Percentiles rank a stretch among this genome's conserved stretches.
These are phyloP conservation scores for Lasiodiplodia gonubiensis DNA, from an alignment of 2,329 filamentous ascomycete species.

Conservation along the genomic window DNA sequence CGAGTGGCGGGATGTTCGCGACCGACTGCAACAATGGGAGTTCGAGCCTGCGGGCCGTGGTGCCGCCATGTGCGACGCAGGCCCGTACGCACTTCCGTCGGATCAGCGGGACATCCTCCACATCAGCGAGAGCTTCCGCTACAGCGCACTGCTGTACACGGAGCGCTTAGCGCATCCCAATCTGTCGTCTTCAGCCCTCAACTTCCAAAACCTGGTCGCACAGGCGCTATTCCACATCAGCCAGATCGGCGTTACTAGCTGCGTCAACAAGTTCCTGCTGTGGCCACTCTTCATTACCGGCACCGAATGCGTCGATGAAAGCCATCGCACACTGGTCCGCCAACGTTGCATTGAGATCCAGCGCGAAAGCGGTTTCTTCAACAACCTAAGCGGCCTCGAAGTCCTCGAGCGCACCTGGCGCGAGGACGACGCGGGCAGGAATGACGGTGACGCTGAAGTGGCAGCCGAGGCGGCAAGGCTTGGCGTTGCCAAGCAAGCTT, in stretches of 20 bases:
- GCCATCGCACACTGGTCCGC: constrained; percentile 79
- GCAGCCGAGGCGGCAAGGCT: constrained; percentile 33
- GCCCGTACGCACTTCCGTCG: constrained; percentile 43
- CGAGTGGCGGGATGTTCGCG: constrained; percentile 82
- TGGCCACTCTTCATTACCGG: constrained; percentile 94
- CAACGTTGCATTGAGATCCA: constrained; percentile 85
- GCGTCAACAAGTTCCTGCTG: constrained; percentile 84
- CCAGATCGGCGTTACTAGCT: constrained; percentile 72
- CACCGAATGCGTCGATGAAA: constrained; percentile 82
- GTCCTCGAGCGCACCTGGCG: constrained; percentile 86
- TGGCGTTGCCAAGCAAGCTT: constrained; percentile 47
- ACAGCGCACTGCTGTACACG: constrained; percentile 86
- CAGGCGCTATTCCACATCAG: constrained; percentile 84
- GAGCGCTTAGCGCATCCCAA: constrained; percentile 82
- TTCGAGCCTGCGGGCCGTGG: constrained; percentile 62
- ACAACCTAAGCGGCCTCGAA: constrained; percentile 85
- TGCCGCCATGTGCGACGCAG: constrained; percentile 32
- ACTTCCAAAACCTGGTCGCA: constrained; percentile 82
- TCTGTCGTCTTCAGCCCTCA: constrained; percentile 72
- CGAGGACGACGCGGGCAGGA: constrained; percentile 52
- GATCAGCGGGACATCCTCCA: constrained; percentile 76
- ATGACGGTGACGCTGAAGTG: constrained; percentile 29
- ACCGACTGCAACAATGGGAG: constrained; percentile 79
- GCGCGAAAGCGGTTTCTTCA: constrained; percentile 88
- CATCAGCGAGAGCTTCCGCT: constrained; percentile 88